These are phyloP conservation scores for Aspergillus candidus DNA, from an alignment of 2,329 filamentous ascomycete species.

Conservation along the genomic window DNA sequence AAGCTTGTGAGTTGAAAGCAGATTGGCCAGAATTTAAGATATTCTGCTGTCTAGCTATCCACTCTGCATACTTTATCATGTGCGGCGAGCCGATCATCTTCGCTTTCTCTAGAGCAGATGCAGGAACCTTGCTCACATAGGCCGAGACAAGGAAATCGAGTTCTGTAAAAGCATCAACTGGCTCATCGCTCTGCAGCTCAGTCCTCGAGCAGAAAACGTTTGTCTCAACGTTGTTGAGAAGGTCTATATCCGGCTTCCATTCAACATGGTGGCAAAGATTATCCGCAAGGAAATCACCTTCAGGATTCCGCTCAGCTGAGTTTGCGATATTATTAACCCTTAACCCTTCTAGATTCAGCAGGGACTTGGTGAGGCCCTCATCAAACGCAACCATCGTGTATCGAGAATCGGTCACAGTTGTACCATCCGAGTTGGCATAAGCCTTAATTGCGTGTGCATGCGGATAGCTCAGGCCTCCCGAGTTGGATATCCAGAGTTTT, in stretches of 20 bases:
- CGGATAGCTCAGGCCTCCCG: too few relatives aligned
- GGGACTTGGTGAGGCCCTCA: neutral
- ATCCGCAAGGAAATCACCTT: neutral
- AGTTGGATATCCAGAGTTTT: too few relatives aligned
- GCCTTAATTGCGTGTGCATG: too few relatives aligned
- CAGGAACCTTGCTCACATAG: neutral
- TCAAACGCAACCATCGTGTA: neutral
- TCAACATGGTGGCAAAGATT: conserved; percentile 2
- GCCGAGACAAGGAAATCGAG: neutral
- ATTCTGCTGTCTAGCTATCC: neutral
- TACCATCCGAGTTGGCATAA: neutral
- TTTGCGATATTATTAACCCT: neutral
- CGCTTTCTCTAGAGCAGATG: neutral
- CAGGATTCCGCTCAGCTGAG: neutral
- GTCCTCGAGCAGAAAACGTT: neutral
- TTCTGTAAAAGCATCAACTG: neutral
- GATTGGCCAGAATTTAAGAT: neutral
- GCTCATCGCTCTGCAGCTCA: neutral
- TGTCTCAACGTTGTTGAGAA: neutral
- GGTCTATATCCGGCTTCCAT: conserved; percentile 3
- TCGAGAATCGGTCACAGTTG: neutral
- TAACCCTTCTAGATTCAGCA: neutral
- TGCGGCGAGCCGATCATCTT: neutral
- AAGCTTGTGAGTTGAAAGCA: neutral
- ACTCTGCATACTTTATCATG: neutral